phyloP scores from a whole-genome alignment of 352 stramenopile species.

The Pythium periplocum region DNA sequence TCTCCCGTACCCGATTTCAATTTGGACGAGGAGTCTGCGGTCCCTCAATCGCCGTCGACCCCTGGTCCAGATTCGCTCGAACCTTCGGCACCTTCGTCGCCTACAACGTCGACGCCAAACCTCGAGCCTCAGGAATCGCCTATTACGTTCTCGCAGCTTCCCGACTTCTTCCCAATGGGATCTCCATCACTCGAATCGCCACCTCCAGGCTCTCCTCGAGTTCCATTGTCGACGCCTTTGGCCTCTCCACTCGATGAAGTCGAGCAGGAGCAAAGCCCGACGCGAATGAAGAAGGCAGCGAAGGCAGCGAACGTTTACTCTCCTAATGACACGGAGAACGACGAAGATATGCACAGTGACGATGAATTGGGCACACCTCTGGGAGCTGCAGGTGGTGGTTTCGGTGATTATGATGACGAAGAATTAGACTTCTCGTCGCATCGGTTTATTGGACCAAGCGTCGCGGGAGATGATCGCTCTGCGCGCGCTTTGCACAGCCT shows the following conservation, averaged over 20 bases:
- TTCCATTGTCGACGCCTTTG: conserved; percentile 1
- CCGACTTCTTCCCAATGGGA: too few relatives aligned
- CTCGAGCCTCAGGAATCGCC: too few relatives aligned
- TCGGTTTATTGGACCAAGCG: conserved; percentile 60
- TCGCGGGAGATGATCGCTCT: conserved; percentile 29
- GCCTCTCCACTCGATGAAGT: conserved; percentile 2
- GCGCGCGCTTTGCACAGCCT: conserved; percentile 45
- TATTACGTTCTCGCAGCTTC: too few relatives aligned
- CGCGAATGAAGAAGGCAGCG: not conserved
- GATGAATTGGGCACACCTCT: conserved; percentile 57
- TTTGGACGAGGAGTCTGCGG: too few relatives aligned
- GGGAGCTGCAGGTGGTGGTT: conserved; percentile 32
- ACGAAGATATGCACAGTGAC: conserved; percentile 23
- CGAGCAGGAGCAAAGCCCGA: conserved; percentile 3
- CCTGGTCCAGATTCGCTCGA: too few relatives aligned
- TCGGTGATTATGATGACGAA: conserved; percentile 43
- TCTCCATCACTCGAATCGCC: too few relatives aligned
- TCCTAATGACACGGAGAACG: conserved; percentile 18
- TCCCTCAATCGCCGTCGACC: too few relatives aligned
- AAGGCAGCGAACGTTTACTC: conserved; percentile 9
- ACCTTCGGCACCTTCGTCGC: too few relatives aligned
- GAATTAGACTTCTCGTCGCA: conserved; percentile 43
- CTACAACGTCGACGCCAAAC: too few relatives aligned
- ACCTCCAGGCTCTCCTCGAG: conserved; percentile 1
- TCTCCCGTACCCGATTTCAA: too few relatives aligned